Base-by-base conservation (phyloP, 2,329 filamentous ascomycete genomes). In the Fusarium duplospermum region DNA sequence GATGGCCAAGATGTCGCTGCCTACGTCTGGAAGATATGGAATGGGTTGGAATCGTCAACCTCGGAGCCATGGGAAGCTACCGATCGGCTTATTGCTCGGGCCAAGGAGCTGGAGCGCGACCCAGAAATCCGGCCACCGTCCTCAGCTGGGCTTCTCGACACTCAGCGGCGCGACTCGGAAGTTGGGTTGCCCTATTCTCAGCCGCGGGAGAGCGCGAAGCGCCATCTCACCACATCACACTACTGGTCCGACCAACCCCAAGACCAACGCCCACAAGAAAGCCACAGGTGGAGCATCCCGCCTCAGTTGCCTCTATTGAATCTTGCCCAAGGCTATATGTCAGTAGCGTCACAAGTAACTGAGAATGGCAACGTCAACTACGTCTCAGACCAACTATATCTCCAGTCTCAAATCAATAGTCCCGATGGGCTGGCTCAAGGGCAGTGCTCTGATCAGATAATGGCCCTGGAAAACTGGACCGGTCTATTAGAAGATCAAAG, bases 1-100 rank as follows among this genome's bases (percentile, higher is more conserved):
- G 78, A 83, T 22, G 81, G 79, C 5, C 75, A 77, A 63, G 83
- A 84, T 67, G 42, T 83, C 6, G 77, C 83, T 27, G 73, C 78
- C 20, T 82, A 80, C 65, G 65, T 84, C 33, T 79, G 77, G 71
- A 63, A 72, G 13, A 76, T 80, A 29, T 60, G 79, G 27, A 61
- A 73, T 6, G 70, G 70, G 18, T 31, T 66, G 22, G 50, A 63
- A 14, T 20, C 70, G 27, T 36, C 66, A 38, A 16, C 63, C 42
- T 38, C 67, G 8, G 62, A 71, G 20, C 75, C 79, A 6, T 84
- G 83, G 83, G 76, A 69, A 31, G 72, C 80, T 56, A 84, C 83
- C 5, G 83, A 84, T 64, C 77, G 80, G 29, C 72, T 83, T 22
- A 83, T 84, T 60, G 69, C 75, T 27, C 70, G 73, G 42, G 81